Percentiles rank a stretch among this genome's conserved stretches.
Conservation (phyloP, 169 alveolate species). For the Plasmodium reichenowi region DNA sequence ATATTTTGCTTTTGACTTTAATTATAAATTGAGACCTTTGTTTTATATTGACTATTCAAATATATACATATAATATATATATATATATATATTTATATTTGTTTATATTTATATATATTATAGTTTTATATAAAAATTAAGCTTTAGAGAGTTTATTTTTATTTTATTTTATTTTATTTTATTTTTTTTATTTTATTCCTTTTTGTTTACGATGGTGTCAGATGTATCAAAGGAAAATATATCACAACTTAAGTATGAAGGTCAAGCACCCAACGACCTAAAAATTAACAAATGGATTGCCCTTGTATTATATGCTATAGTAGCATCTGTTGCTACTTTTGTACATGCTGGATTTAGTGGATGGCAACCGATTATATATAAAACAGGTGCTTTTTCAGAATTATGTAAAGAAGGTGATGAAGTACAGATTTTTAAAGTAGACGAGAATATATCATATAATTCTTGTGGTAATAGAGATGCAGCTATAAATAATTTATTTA, state of each 20-base stretch:
- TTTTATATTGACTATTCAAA: too few species aligned
- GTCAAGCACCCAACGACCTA: background rate
- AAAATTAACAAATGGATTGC: slow-evolving; percentile 40
- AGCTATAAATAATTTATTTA: slow-evolving; percentile 59
- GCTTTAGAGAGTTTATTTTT: too few species aligned
- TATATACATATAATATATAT: background rate
- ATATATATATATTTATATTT: background rate
- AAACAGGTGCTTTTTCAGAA: slow-evolving; percentile 68
- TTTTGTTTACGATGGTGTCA: background rate
- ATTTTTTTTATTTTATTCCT: too few species aligned
- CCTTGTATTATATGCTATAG: slow-evolving; percentile 25
- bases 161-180: too few species aligned
- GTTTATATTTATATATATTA: background rate
- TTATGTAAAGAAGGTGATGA: slow-evolving; percentile 38
- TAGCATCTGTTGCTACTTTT: slow-evolving; percentile 34
- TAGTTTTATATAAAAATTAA: background rate
- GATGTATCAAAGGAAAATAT: slow-evolving; percentile 16
- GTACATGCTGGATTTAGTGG: slow-evolving; percentile 71
- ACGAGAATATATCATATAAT: slow-evolving; percentile 8
- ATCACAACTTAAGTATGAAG: slow-evolving; percentile 10
- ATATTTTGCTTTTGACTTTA: too few species aligned
- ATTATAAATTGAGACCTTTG: too few species aligned
- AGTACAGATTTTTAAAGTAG: slow-evolving; percentile 22
- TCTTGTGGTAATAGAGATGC: slow-evolving; percentile 74
- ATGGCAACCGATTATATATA: slow-evolving; percentile 73